Evolutionary conservation across 1,284 basidiomycete species (phyloP), one percentile per base, ranked within the genome.

Genomic region (Tylopilus sp.): DNA sequence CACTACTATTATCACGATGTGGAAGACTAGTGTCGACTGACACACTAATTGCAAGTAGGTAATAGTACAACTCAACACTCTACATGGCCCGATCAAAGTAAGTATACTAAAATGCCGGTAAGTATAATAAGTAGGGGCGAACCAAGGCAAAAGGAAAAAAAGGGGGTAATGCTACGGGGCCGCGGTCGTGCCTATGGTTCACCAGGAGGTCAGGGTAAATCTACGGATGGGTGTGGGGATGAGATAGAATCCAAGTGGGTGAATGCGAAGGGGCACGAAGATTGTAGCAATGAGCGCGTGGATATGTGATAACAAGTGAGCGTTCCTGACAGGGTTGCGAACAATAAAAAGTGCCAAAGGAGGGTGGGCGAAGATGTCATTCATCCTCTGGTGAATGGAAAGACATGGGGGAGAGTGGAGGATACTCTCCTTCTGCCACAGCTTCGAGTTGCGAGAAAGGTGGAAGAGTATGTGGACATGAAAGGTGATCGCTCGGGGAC

Each of bases 361-460:
- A 66, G 44, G 46, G 61, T 51, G 54, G 55, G 31, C 44, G 50
- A 34, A 48, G 48, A 52, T 43, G 50, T 63, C 55, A 67, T 52
- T 73, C 71, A 61, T 72, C 75, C 51, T 74, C 73, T 49, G 81
- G 78, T 44, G 74, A 73, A 58, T 77, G 77, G 61, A 87, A 83
- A 38, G 82, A 79, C 81, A 86, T 85, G 18, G 85, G 82, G 45
- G 85, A 85, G 43, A 83, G 69, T 21, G 84, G 82, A 38, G 81
- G 77, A 53, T 80, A 80, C 52, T 79, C 77, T 53, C 82, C 80
- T 54, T 86, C 88, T 39, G 90, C 90, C 41, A 91, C 82, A 40
- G 88, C 88, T 61, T 87, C 85, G 53, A 90, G 73, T 52, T 86
- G 78, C 29, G 87, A 80, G 62, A 88, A 90, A 6, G 88, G 85